phyloP scores from a whole-genome alignment of 352 stramenopile species.

The Phytophthora ohioensis region DNA sequence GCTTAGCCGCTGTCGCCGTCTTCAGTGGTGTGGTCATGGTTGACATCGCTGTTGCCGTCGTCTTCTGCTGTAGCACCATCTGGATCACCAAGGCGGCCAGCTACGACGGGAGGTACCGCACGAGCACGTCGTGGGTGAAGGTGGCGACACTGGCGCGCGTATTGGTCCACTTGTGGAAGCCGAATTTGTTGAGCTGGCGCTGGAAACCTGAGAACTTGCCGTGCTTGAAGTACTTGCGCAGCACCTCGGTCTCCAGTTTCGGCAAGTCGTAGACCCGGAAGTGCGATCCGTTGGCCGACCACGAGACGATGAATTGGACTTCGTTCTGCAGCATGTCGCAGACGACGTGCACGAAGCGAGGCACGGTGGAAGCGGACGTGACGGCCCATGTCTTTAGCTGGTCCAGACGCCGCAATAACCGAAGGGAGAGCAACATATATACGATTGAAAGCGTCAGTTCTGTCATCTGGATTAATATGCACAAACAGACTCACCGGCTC shows the following conservation, averaged over 20 bases:
- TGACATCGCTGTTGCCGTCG: neutral
- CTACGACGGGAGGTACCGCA: slow-evolving; percentile 47
- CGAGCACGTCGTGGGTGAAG: slow-evolving; percentile 69
- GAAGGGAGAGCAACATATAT: no score
- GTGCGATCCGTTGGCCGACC: slow-evolving; percentile 61
- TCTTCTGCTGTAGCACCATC: slow-evolving; percentile 18
- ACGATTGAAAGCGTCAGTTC: no score
- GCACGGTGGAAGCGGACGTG: slow-evolving; percentile 10
- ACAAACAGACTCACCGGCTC: no score
- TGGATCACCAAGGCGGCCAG: slow-evolving; percentile 15
- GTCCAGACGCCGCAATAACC: no score
- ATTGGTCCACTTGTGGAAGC: slow-evolving; percentile 66
- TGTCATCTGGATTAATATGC: no score
- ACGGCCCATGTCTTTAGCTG: neutral
- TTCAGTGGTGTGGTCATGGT: neutral
- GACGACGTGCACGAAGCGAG: slow-evolving; percentile 61
- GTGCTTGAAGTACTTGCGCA: slow-evolving; percentile 88
- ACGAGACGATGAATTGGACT: slow-evolving; percentile 53
- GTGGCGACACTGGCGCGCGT: slow-evolving; percentile 59
- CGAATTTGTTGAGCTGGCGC: slow-evolving; percentile 93
- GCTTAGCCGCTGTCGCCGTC: slow-evolving; percentile 9
- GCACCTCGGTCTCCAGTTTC: slow-evolving; percentile 58
- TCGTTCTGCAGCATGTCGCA: slow-evolving; percentile 70
- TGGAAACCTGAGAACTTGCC: slow-evolving; percentile 91
- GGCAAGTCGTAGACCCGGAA: slow-evolving; percentile 87